Base-by-base conservation (phyloP, 2,329 filamentous ascomycete species). In the Monosporascus sp. region DNA sequence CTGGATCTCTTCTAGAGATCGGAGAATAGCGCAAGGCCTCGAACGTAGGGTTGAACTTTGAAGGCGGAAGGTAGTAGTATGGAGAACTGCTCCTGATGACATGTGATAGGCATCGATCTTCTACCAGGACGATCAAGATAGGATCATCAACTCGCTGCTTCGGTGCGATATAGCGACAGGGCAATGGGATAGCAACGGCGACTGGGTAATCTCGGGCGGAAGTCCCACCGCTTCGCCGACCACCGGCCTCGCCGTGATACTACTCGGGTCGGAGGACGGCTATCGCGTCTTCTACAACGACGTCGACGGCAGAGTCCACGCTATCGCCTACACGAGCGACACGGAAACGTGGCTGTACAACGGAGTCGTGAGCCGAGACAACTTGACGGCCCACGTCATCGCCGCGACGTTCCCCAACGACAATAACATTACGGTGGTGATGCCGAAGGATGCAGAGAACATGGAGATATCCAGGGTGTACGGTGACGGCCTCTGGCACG, bases 201-300 rank as follows among this genome's bases (percentile, higher is more conserved):
- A 65, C 53, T 70, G 59, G 47, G 49, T 65, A 40, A 63, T 71
- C 53, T 71, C 69, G 9, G 44, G 20, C 1, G 57, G 55, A 3
- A 58, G 62, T 6, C 55, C 63, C 5, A 58, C 61, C 24, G 56
- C 69, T 6, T 61, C 69, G 27, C 48, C 56, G 38, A 59, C 62
- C 44, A 68, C 70, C 0, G 68, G 66, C 3, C 52, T 74, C 14
- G 57, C 66, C 6, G 63, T 59, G 2, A 56, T 71, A 4, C 55
- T 71, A n/a, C 64, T 73, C 7, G 67, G 68, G 16, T 53, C 54
- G 1, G 58, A 57, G 7, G 54, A 60, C 2, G 71, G 71, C 24
- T 73, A 73, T 45, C 70, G 71, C 11, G 58, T 74, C 14, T 73
- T 68, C 58, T 74, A 67, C 52, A 70, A 73, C 56, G 70, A 70